Base-by-base conservation (phyloP, 768 basidiomycete species). In the Trametes villosa region DNA sequence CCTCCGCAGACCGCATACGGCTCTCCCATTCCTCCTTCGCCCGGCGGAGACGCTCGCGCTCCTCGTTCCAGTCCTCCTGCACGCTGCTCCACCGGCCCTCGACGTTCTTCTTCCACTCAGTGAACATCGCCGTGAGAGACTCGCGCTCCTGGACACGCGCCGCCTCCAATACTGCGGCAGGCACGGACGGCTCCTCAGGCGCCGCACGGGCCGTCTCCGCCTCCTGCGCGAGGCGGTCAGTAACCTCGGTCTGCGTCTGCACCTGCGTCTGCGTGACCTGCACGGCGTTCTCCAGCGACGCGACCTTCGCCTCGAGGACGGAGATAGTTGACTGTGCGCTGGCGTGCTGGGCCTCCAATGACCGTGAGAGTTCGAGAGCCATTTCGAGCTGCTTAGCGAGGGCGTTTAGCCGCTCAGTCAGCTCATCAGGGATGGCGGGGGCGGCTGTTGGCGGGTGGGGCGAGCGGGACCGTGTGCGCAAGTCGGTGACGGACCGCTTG, bases 21-120 rank as follows among this genome's bases (percentile, higher is more conserved):
- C 59, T 74, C 74, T 96, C 95, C 88, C 91, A 96, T 65, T 95
- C 92, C 41, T 91, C 86, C 48, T 88, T 80, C 13, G 92, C 92
- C 20, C 81, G 77, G 40, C 80, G 78, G 12, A 97, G 79, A 20
- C 92, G 80, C 61, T 89, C 88, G 4, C 94, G 80, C 73, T 97
- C 95, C 36, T 83, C 78, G 2, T 81, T 81, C 94, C 94, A 97
- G 56, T 91, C 89, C 65, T 92, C 88, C 66, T 88, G 85, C 31
- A 95, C 87, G 29, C 74, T 76, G 34, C 77, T 82, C 92, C 92
- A 95, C 50, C 87, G 84, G 9, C 87, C 89, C 66, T 95, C 93
- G 24, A 95, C 85, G 12, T 77, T 78, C 68, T 84, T 86, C 71
- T 88, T 89, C 91, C 92, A 95, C 41, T 87, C 85, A 20, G 78